These are phyloP conservation scores for Mycena haematopus DNA, from an alignment of 768 basidiomycete species.

Conservation along the genomic window DNA sequence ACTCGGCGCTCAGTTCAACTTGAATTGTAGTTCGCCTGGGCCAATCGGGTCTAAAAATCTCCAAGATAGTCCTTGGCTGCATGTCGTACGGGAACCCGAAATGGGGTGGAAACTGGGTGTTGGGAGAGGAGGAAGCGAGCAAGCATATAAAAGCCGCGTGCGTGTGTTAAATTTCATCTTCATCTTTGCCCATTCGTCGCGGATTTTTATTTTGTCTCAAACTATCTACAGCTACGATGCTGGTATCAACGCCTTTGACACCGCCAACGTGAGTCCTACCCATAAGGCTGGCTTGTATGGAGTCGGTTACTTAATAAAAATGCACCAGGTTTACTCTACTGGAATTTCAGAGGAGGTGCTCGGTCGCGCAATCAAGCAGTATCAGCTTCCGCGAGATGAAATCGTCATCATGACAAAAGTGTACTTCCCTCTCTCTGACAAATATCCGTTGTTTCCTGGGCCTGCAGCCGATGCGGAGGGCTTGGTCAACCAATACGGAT, in stretches of 20 bases:
- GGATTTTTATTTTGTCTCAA: neutral
- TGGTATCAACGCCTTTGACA: slow-evolving; percentile 45
- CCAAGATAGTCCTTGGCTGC: slow-evolving; percentile 23
- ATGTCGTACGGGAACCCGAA: slow-evolving; percentile 15
- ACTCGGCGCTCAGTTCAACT: too few species aligned
- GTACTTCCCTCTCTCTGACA: slow-evolving; percentile 33
- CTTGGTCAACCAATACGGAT: slow-evolving; percentile 54
- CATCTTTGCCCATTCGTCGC: too few species aligned
- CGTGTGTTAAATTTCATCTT: too few species aligned
- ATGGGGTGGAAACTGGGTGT: slow-evolving; percentile 18
- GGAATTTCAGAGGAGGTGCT: slow-evolving; percentile 47
- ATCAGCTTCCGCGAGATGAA: slow-evolving; percentile 45
- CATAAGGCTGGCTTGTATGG: too few species aligned
- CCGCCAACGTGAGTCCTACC: slow-evolving; percentile 36
- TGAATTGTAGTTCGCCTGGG: slow-evolving; percentile 1
- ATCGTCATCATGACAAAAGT: slow-evolving; percentile 53
- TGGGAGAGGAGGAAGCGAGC: slow-evolving; percentile 7
- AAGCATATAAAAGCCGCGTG: slow-evolving; percentile 29
- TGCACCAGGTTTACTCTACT: slow-evolving; percentile 3
- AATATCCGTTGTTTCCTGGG: slow-evolving; percentile 42
- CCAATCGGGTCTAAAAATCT: slow-evolving; percentile 4
- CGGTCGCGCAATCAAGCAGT: slow-evolving; percentile 45
- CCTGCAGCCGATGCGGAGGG: slow-evolving; percentile 41
- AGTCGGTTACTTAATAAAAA: neutral
- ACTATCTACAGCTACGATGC: slow-evolving; percentile 32